Conservation (phyloP, 2,329 filamentous ascomycete genomes). For the Rutstroemia sp. region DNA sequence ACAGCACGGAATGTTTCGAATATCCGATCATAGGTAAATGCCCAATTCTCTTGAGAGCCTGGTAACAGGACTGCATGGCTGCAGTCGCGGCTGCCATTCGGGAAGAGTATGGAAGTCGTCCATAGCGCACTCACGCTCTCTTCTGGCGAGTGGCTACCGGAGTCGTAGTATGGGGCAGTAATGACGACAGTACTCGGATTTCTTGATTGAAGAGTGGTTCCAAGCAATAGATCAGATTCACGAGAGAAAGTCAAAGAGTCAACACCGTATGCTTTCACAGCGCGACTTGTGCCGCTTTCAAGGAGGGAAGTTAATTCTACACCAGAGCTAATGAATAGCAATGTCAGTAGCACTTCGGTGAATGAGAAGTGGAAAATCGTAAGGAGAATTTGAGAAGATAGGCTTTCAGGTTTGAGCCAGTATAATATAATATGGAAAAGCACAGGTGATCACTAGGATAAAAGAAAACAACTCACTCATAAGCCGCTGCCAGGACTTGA, state of each 20-base stretch:
- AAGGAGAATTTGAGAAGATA: neutral
- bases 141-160: constrained; percentile 56
- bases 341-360: neutral
- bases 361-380: neutral
- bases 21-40: constrained; percentile 69
- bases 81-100: constrained; percentile 71
- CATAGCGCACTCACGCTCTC: constrained; percentile 68
- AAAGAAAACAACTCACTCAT: constrained; percentile 43
- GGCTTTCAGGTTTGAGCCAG: neutral
- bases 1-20: constrained; percentile 75
- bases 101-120: constrained; percentile 81
- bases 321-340: constrained; percentile 39
- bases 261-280: constrained; percentile 71
- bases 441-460: neutral
- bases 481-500: constrained; percentile 75
- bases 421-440: neutral
- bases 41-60: constrained; percentile 46
- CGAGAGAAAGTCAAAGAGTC: constrained; percentile 69
- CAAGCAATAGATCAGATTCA: constrained; percentile 71
- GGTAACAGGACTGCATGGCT: constrained; percentile 65
- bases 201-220: constrained; percentile 59
- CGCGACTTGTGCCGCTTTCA: constrained; percentile 52
- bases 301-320: constrained; percentile 78
- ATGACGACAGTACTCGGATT: constrained; percentile 67
- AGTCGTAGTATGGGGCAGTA: constrained; percentile 67